These are phyloP conservation scores for Boletus rufocinnamomeus DNA, from an alignment of 768 basidiomycete species.

Conservation along the genomic window DNA sequence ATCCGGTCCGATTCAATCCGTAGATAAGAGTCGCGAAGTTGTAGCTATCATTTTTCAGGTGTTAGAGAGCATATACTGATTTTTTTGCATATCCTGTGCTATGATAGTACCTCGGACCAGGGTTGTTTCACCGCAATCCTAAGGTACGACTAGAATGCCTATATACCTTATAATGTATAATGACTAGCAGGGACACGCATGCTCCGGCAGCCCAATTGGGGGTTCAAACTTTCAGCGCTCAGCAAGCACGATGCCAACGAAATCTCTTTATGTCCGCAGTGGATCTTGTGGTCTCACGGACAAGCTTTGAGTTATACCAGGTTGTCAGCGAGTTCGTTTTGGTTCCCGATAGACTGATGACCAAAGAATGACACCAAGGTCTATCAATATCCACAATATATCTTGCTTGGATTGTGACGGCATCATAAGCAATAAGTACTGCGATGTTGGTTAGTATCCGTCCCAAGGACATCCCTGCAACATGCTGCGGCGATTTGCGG, in stretches of 20 bases:
- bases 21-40: background rate
- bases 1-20: background rate
- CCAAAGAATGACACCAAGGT: background rate
- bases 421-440: slow-evolving; percentile 3
- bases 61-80: background rate
- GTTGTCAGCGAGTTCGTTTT: slow-evolving; percentile 4
- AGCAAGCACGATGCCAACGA: slow-evolving; percentile 3
- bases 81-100: background rate
- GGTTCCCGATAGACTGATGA: slow-evolving; percentile 1
- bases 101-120: background rate
- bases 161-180: slow-evolving; percentile 2
- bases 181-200: background rate
- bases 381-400: background rate
- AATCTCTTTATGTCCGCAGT: slow-evolving; percentile 8
- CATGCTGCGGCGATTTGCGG: slow-evolving; percentile 10
- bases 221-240: no score
- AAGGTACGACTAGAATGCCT: background rate
- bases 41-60: background rate
- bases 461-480: background rate
- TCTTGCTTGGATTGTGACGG: slow-evolving; percentile 1
- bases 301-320: slow-evolving; percentile 1
- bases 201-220: background rate
- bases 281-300: slow-evolving; percentile 7
- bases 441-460: background rate
- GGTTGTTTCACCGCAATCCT: no score